Conservation (phyloP, 2,329 filamentous ascomycete species). For the Tolypocladium sp. region DNA sequence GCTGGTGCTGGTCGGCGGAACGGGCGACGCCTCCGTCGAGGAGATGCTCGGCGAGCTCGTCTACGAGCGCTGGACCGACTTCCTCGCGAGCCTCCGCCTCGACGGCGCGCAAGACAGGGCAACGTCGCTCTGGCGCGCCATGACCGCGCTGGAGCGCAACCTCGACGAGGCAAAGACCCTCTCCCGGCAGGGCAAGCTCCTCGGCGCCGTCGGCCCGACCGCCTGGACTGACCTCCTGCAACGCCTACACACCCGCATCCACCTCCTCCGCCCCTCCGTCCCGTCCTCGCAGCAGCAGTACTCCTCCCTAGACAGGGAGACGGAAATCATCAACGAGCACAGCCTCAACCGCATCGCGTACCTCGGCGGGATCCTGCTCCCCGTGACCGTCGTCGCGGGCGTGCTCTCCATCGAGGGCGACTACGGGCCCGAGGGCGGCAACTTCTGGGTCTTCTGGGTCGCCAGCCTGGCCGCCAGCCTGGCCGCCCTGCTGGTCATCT, state of each 20-base stretch:
- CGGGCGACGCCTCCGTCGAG: not conserved
- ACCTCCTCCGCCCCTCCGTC: not conserved
- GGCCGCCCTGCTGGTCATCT: constrained; percentile 32
- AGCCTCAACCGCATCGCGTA: constrained; percentile 39
- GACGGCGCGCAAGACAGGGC: not conserved
- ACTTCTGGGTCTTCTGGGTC: constrained; percentile 42
- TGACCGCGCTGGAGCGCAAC: not conserved
- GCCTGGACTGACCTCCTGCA: not conserved
- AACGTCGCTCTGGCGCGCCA: not conserved
- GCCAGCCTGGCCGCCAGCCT: constrained; percentile 27
- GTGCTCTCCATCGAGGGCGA: constrained; percentile 37
- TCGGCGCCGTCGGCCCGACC: not conserved
- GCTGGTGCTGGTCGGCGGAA: not conserved
- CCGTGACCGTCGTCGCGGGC: constrained; percentile 36
- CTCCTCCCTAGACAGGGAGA: not conserved
- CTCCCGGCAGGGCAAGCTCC: not conserved
- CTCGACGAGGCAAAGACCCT: not conserved
- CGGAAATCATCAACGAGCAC: constrained; percentile 22
- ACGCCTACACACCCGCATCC: not conserved
- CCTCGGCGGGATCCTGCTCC: constrained; percentile 38
- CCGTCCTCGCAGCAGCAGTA: not conserved
- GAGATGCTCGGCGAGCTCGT: constrained; percentile 13
- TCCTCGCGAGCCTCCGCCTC: constrained; percentile 6
- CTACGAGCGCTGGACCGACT: constrained; percentile 15
- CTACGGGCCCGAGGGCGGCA: constrained; percentile 29